A percentile compares a stretch with the other conserved stretches of the same genome.
phyloP scores from a whole-genome alignment of 768 basidiomycete species.

The Cyathus striatus region DNA sequence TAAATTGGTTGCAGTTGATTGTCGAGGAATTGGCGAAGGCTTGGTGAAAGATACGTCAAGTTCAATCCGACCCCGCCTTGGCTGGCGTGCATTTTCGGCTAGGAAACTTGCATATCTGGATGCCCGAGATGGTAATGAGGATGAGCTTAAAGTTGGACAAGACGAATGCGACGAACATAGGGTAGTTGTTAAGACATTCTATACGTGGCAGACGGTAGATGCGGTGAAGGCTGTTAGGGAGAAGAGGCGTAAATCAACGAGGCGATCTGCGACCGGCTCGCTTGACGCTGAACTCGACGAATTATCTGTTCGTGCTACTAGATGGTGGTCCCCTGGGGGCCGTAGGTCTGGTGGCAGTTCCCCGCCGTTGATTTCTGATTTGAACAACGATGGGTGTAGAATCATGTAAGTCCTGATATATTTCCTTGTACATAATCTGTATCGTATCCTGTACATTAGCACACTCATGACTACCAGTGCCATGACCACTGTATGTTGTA shows the following conservation, averaged over 20 bases:
- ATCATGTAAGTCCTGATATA: conserved; percentile 49
- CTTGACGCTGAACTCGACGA: conserved; percentile 25
- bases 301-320: conserved; percentile 13
- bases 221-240: conserved; percentile 62
- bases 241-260: conserved; percentile 53
- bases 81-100: conserved; percentile 74
- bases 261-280: conserved; percentile 36
- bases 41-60: conserved; percentile 55
- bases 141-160: conserved; percentile 63
- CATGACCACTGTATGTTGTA: no score
- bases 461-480: no score
- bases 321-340: conserved; percentile 57
- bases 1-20: conserved; percentile 68
- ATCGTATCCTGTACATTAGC: no score
- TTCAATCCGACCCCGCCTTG: conserved; percentile 61
- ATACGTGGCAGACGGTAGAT: conserved; percentile 84
- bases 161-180: conserved; percentile 75
- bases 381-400: conserved; percentile 59
- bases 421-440: no score
- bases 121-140: conserved; percentile 55
- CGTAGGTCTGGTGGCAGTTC: conserved; percentile 45
- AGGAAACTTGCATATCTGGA: conserved; percentile 69
- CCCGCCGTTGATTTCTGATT: conserved; percentile 38
- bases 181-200: conserved; percentile 80
- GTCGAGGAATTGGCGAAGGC: conserved; percentile 61